Evolutionary conservation across 495 filamentous ascomycete genomes (phyloP), one percentile per base, ranked within the genome.

Genomic region (Tetracladium marchalianum): DNA sequence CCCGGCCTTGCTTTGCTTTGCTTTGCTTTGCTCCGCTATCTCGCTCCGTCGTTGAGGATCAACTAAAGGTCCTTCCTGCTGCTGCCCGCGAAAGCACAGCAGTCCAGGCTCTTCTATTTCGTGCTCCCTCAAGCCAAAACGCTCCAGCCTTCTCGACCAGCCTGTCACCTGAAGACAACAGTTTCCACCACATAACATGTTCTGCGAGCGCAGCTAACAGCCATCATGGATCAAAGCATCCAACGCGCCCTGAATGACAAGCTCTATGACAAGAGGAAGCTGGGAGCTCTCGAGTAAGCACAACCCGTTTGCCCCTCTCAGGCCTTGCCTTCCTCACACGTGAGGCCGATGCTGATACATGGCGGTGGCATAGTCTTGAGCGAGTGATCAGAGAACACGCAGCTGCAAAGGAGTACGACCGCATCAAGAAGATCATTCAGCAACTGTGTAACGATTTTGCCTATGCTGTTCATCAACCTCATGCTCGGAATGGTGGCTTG

Each of bases 371-470:
- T 56, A 95, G 88, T 55, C 78, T 99, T 44, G 93, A 99, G 65
- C 82, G 82, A 51, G 76, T 87, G 44, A 90, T 99, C 55, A 83
- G 93, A 49, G 90, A 96, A 58, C 80, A 85, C 32, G 79, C 83
- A 51, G 76, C 80, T 47, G 74, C 70, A 50, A 80, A 80, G 52
- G 85, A 96, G 54, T 78, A 87, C 51, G 78, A 87, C 37, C 75
- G 71, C 52, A 85, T 97, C 44, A 70, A 78, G 48, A 84, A 80
- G 53, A 92, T 97, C 52, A 86, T 99, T 45, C 77, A 93, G 55
- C 90, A 99, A 70, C 79, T 99, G 39, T 95, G 89, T 65, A 87
- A 96, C 58, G 93, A 99, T 43, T 97, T 87, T 69, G 93, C 93
- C 36, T 99, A 96, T 65, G 89, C 89, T 18, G 88, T 96, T 11